Conservation (phyloP, 768 basidiomycete species). For the Suillus luteus region DNA sequence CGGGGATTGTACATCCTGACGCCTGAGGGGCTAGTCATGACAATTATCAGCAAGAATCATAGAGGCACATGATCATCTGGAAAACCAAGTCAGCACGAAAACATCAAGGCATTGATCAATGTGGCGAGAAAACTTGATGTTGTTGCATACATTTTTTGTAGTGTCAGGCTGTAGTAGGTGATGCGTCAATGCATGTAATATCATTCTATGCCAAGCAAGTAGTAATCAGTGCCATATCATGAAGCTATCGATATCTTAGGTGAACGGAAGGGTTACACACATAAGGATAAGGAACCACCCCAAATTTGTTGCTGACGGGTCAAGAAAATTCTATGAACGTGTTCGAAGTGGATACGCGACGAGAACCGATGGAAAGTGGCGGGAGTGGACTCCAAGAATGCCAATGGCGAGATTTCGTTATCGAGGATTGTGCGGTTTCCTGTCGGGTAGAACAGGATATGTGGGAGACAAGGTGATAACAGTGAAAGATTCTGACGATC, state of each 20-base stretch:
- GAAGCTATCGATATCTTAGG: background rate
- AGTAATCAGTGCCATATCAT: background rate
- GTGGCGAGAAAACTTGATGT: background rate
- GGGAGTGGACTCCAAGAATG: background rate
- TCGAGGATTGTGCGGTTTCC: background rate
- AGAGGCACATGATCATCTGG: background rate
- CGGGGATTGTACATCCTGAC: no score
- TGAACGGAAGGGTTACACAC: background rate
- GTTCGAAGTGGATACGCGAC: background rate
- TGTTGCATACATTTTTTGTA: background rate
- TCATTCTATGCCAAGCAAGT: background rate
- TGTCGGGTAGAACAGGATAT: background rate
- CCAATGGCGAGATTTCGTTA: background rate
- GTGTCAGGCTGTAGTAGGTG: background rate
- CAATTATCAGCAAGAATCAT: background rate
- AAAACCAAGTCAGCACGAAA: slow-evolving; percentile 13
- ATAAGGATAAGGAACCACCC: background rate
- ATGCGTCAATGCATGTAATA: background rate
- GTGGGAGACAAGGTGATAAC: background rate
- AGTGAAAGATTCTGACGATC: background rate
- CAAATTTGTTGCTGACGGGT: background rate
- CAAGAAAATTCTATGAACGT: background rate
- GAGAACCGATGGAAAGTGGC: background rate
- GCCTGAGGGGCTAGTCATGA: background rate
- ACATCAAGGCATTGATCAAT: slow-evolving; percentile 19